Conservation (phyloP, 345 rosid genomes). For the Citrus unshiu region DNA sequence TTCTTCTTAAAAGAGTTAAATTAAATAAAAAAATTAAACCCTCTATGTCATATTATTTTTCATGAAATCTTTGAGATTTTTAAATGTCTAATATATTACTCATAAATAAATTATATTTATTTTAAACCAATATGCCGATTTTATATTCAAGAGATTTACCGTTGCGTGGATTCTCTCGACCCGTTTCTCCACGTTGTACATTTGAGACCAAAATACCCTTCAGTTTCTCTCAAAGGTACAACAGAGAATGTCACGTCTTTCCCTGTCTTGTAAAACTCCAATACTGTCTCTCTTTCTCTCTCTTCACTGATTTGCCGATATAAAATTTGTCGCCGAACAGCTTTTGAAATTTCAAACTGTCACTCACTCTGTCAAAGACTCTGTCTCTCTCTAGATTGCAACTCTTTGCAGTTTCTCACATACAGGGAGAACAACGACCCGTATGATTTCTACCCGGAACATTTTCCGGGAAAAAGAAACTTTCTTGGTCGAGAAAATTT, state of each 20-base stretch:
- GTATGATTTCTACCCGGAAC: background rate
- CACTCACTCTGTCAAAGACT: background rate
- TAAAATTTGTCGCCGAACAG: conserved; percentile 26
- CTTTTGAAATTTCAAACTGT: conserved; percentile 20
- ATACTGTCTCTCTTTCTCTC: conserved; percentile 4
- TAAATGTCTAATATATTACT: no score
- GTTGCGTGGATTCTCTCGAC: no score
- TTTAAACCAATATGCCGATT: background rate
- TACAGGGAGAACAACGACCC: background rate
- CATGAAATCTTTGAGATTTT: no score
- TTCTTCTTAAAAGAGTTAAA: no score
- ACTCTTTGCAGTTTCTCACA: background rate
- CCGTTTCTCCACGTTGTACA: background rate
- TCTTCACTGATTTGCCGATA: conserved; percentile 13
- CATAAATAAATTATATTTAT: background rate
- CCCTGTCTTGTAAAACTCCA: conserved; percentile 5
- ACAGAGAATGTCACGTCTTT: background rate
- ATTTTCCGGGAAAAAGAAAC: background rate
- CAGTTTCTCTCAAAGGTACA: background rate
- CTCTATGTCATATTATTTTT: no score
- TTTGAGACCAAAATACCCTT: conserved; percentile 11
- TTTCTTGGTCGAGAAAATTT: conserved; percentile 13
- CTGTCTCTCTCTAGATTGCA: background rate
- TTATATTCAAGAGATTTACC: background rate
- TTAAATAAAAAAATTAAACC: no score